A percentile compares a stretch with the other conserved stretches of the same genome.
phyloP scores from a whole-genome alignment of 805 yeast species.

The Zygosaccharomyces siamensis region DNA sequence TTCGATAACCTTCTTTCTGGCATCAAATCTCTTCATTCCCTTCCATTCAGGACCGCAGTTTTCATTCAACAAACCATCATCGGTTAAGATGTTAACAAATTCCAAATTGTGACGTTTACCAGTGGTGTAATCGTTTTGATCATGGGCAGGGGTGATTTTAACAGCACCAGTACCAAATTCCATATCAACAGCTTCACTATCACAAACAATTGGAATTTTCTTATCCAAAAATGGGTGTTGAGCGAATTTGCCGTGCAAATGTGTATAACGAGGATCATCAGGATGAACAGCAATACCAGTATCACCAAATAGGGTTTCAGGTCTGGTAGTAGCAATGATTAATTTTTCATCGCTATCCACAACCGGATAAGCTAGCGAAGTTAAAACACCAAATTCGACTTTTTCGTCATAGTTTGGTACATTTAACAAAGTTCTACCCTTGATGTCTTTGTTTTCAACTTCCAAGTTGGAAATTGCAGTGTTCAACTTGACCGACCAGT shows the following conservation, averaged over 20 bases:
- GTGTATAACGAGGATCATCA: constrained; percentile 85
- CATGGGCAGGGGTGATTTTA: constrained; percentile 98
- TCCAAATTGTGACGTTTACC: constrained; percentile 93
- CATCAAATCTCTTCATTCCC: constrained; percentile 92
- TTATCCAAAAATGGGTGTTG: constrained; percentile 86
- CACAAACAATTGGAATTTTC: constrained; percentile 81
- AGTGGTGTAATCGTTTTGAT: constrained; percentile 91
- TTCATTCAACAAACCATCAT: constrained; percentile 85
- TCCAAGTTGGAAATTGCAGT: constrained; percentile 96
- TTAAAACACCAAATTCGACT: constrained; percentile 93
- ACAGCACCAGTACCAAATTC: constrained; percentile 99
- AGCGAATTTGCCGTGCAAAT: constrained; percentile 89
- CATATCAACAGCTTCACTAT: constrained; percentile 95
- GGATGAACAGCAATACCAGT: constrained; percentile 98
- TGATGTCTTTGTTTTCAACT: constrained; percentile 85
- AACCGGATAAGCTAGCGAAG: constrained; percentile 90
- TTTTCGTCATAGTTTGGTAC: constrained; percentile 90
- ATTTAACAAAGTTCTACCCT: constrained; percentile 72
- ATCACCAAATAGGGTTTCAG: constrained; percentile 97
- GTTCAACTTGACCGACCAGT: constrained; percentile 93
- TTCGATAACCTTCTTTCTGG: constrained; percentile 79
- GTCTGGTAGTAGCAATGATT: constrained; percentile 96
- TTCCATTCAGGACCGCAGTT: constrained; percentile 83
- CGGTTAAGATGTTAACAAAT: constrained; percentile 84
- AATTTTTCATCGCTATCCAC: constrained; percentile 72